Evolutionary conservation across 805 yeast species (phyloP), one percentile per base, ranked within the genome.

Genomic region (Saccharomycopsis vini): DNA sequence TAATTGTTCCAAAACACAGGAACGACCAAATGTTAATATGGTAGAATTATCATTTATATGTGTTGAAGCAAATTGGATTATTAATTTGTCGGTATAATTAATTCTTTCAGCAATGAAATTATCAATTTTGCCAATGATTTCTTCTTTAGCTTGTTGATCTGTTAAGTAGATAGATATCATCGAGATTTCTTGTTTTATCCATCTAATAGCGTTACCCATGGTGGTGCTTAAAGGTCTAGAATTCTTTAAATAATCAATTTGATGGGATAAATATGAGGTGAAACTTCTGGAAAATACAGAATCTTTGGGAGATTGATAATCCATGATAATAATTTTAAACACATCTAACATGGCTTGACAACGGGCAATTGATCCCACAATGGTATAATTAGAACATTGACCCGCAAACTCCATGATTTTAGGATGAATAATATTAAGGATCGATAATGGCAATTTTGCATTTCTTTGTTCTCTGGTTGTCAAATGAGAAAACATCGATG

Each of bases 121-220:
- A 51, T 85, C 89, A 53, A 92, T 89, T 51, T 75, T 73, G 39
- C 71, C 79, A 46, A 75, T 63, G 45, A 92, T 68, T 29, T 69
- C 64, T 12, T 58, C 62, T 57, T 86, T 88, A 22, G 96, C 95
- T 26, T 72, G 72, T 15, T 62, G 68, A 45, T 83, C 92, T 22
- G 70, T 60, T 24, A 77, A 67, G 50, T 84, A 94, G 44, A 89
- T 79, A 46, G 88, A 79, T 39, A 90, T 76, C 35, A 75, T 71
- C 1, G 96, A 78, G 44, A 92, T 90, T 60, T 85, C 90, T 66
- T 90, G 97, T 58, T 92, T 92, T 51, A 92, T 71, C 96, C 97
- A 89, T 55, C 98, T 77, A 52, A 92, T 92, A 2, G 97, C 90
- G 65, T 89, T 92, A 43, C 98, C 98, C 98, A 92, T 92, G 1